Conservation (phyloP, 441 rosid species). For the Lepidium campestre region DNA sequence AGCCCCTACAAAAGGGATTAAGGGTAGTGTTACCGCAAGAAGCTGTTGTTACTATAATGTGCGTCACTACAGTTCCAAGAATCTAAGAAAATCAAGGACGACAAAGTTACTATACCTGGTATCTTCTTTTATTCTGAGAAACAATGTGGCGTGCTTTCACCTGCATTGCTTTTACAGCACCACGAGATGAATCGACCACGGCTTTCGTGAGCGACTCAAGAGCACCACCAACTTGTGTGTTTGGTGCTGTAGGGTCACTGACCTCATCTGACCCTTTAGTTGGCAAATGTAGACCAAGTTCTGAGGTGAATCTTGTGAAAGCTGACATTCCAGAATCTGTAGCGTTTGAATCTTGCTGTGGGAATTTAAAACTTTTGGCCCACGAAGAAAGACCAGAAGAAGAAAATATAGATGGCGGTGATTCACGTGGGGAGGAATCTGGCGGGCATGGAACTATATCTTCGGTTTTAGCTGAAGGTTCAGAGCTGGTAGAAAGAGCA, state of each 20-base stretch:
- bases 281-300: conserved; percentile 50
- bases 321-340: conserved; percentile 40
- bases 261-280: conserved; percentile 23
- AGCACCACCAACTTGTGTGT: conserved; percentile 42
- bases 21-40: background rate
- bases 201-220: conserved; percentile 64
- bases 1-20: background rate
- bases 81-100: background rate
- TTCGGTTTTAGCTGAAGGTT: conserved; percentile 4
- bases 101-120: conserved; percentile 39
- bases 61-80: background rate
- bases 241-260: conserved; percentile 22
- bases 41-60: background rate
- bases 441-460: conserved; percentile 29
- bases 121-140: conserved; percentile 81
- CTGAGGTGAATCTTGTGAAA: conserved; percentile 58
- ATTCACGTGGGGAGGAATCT: conserved; percentile 21
- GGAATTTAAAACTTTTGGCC: conserved; percentile 45
- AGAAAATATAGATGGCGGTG: conserved; percentile 28
- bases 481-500: background rate
- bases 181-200: conserved; percentile 65
- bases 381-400: conserved; percentile 41
- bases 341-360: conserved; percentile 34
- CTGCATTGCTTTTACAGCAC: conserved; percentile 78
- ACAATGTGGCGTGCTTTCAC: conserved; percentile 80